Evolutionary conservation across 108 stramenopile species (phyloP).

Genomic region (Nitzschia sp.): DNA sequence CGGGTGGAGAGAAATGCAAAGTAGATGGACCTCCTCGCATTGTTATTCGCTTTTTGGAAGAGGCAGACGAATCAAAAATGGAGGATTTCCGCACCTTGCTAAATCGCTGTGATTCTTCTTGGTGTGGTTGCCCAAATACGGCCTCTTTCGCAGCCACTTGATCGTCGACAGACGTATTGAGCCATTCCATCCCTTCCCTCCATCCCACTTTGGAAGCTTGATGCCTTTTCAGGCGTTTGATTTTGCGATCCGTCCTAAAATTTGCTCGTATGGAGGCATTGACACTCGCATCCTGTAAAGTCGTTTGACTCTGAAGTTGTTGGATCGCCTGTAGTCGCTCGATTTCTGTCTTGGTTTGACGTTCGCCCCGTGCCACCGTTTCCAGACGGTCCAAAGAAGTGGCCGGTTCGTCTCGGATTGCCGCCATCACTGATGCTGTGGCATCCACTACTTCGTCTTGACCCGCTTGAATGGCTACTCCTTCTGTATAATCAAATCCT

Average conservation of each 20-base stretch:
- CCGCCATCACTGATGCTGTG: background rate
- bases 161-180: constrained; percentile 35
- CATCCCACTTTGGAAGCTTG: constrained; percentile 55
- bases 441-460: constrained; percentile 42
- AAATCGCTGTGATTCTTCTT: constrained; percentile 12
- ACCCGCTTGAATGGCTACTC: constrained; percentile 53
- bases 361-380: constrained; percentile 35
- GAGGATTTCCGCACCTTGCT: constrained; percentile 26
- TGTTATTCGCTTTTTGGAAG: background rate
- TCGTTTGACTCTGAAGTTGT: constrained; percentile 38
- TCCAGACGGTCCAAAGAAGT: constrained; percentile 49
- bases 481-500: constrained; percentile 73
- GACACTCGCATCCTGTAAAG: constrained; percentile 53
- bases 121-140: constrained; percentile 22
- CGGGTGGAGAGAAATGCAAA: too few relatives aligned
- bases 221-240: constrained; percentile 49
- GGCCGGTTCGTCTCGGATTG: constrained; percentile 24
- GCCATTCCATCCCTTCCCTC: constrained; percentile 57
- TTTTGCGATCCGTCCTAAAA: constrained; percentile 61
- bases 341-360: constrained; percentile 51
- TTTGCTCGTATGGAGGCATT: constrained; percentile 64
- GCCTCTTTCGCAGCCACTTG: constrained; percentile 19
- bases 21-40: too few relatives aligned
- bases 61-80: constrained; percentile 19
- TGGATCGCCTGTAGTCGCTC: constrained; percentile 56